A percentile compares a stretch with the other conserved stretches of the same genome.
phyloP scores from a whole-genome alignment of 306 rosid species.

The Boehmeria nivea region DNA sequence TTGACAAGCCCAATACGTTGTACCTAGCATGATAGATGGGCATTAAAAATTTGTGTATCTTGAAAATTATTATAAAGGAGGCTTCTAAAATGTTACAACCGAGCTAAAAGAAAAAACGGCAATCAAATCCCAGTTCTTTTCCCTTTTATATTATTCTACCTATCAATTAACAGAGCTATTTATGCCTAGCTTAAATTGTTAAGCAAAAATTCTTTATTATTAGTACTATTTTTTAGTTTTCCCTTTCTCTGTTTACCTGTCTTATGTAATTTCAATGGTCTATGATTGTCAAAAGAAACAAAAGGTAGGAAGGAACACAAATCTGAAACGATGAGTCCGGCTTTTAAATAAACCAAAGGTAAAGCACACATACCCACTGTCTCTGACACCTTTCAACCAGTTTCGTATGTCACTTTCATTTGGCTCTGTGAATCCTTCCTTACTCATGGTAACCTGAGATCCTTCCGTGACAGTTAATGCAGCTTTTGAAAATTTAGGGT shows the following conservation, averaged over 20 bases:
- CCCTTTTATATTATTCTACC: too few relatives aligned
- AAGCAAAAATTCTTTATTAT: too few relatives aligned
- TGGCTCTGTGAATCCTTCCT: slow-evolving; percentile 63
- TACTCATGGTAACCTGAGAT: slow-evolving; percentile 40
- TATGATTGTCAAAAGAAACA: too few relatives aligned
- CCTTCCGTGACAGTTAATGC: slow-evolving; percentile 38
- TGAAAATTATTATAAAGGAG: too few relatives aligned
- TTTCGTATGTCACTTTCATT: slow-evolving; percentile 75
- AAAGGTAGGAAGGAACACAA: neutral
- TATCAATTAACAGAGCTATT: too few relatives aligned
- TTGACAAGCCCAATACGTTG: slow-evolving; percentile 85
- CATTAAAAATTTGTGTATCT: neutral
- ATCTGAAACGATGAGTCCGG: neutral
- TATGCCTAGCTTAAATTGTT: too few relatives aligned
- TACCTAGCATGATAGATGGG: slow-evolving; percentile 41
- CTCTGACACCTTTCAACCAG: slow-evolving; percentile 93
- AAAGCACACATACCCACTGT: slow-evolving; percentile 67
- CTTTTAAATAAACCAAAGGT: slow-evolving; percentile 1
- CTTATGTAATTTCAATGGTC: too few relatives aligned
- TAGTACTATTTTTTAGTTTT: too few relatives aligned
- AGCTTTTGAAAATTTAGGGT: slow-evolving; percentile 61
- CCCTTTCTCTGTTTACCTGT: too few relatives aligned
- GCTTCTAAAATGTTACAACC: too few relatives aligned
- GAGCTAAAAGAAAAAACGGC: too few relatives aligned
- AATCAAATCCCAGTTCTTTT: too few relatives aligned